These are phyloP conservation scores for Saccharum spontaneum DNA, from an alignment of 176 grass and related monocot genomes.

Conservation along the genomic window DNA sequence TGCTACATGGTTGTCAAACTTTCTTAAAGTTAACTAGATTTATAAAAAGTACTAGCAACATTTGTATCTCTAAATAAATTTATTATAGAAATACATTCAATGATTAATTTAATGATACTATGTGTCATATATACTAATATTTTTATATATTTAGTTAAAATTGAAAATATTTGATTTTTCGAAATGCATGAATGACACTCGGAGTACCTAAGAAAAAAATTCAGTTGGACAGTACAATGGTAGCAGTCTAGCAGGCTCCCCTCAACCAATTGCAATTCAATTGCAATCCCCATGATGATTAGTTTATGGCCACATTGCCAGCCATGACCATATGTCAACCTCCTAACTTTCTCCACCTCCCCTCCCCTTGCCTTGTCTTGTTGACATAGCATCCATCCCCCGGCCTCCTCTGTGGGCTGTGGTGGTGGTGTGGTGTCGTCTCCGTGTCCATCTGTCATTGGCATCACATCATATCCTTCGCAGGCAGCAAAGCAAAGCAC, in stretches of 20 bases:
- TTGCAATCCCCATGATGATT: background rate
- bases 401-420: background rate
- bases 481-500: background rate
- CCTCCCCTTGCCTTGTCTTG: background rate
- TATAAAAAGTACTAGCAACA: too few species aligned
- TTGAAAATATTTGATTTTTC: too few species aligned
- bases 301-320: conserved; percentile 39
- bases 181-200: too few species aligned
- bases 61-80: too few species aligned
- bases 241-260: background rate
- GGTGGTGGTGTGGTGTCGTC: background rate
- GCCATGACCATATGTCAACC: conserved; percentile 23
- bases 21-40: too few species aligned
- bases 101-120: too few species aligned
- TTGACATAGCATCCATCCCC: conserved; percentile 19
- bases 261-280: background rate
- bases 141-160: too few species aligned
- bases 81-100: too few species aligned
- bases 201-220: too few species aligned
- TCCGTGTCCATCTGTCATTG: background rate
- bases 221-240: background rate
- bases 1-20: too few species aligned
- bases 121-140: too few species aligned
- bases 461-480: conserved; percentile 25
- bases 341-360: conserved; percentile 32